Conservation (phyloP, 352 stramenopile genomes). For the Elongisporangium undulatum region DNA sequence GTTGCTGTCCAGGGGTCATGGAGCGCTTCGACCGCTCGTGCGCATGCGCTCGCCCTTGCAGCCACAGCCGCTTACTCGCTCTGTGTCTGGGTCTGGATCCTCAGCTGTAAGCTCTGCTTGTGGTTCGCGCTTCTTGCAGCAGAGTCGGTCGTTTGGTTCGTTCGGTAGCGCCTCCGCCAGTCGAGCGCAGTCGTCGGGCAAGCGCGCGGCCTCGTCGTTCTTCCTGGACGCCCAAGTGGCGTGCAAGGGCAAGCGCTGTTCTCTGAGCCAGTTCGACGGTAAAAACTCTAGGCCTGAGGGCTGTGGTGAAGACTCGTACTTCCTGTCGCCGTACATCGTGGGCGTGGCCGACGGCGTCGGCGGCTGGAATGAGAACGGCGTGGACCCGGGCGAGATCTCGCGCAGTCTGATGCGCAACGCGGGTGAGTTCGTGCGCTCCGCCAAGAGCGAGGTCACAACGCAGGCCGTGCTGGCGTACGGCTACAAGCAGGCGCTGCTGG, state of each 20-base stretch:
- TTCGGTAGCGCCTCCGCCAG: neutral
- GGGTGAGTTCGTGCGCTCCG: slow-evolving; percentile 33
- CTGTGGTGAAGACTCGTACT: slow-evolving; percentile 78
- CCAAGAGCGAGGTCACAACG: slow-evolving; percentile 34
- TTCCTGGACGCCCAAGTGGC: slow-evolving; percentile 69
- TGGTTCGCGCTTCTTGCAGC: neutral
- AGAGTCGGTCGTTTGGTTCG: neutral
- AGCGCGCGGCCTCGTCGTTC: slow-evolving; percentile 27
- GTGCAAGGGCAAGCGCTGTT: slow-evolving; percentile 68
- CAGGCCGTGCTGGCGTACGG: slow-evolving; percentile 51
- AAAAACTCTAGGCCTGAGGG: slow-evolving; percentile 40
- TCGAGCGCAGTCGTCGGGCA: neutral
- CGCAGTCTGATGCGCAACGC: slow-evolving; percentile 73
- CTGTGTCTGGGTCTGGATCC: neutral
- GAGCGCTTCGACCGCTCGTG: neutral
- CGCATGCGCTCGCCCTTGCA: neutral
- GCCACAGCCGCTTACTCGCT: neutral
- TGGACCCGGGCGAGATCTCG: slow-evolving; percentile 74
- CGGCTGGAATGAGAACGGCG: slow-evolving; percentile 80
- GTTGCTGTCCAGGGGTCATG: neutral
- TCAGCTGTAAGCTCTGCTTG: neutral
- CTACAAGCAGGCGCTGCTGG: slow-evolving; percentile 49
- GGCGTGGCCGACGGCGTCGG: slow-evolving; percentile 72
- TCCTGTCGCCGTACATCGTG: slow-evolving; percentile 54
- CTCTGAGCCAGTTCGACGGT: slow-evolving; percentile 14